Evolutionary conservation across 176 grass and related monocot species (phyloP).

Genomic region (Calamus simplicifolius): DNA sequence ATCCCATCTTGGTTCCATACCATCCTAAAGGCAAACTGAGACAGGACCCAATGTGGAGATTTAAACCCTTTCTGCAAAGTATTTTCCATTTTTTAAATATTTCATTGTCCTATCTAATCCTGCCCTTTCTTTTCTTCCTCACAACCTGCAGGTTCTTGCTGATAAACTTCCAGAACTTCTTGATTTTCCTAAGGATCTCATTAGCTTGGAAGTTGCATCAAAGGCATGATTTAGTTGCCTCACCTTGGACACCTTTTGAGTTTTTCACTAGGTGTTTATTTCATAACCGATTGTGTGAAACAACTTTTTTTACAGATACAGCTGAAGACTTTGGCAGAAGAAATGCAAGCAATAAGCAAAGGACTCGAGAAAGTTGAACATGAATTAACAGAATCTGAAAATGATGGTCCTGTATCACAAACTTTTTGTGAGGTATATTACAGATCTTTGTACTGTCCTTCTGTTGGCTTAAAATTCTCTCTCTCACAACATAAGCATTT

Average conservation of each 20-base stretch:
- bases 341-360: slow-evolving; percentile 99
- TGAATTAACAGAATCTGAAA: slow-evolving; percentile 90
- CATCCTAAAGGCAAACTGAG: no score
- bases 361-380: slow-evolving; percentile 98
- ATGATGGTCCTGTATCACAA: slow-evolving; percentile 87
- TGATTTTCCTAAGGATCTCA: slow-evolving; percentile 83
- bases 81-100: background rate
- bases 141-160: slow-evolving; percentile 55
- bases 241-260: slow-evolving; percentile 7
- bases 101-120: background rate
- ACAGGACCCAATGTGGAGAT: no score
- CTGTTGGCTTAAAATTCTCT: no score
- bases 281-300: background rate
- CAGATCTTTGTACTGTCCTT: no score
- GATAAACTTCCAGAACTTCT: slow-evolving; percentile 97
- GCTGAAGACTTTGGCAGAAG: slow-evolving; percentile 89
- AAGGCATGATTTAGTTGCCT: slow-evolving; percentile 41
- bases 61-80: no score
- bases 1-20: no score
- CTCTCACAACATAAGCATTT: no score
- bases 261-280: slow-evolving; percentile 2
- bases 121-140: background rate
- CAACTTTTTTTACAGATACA: slow-evolving; percentile 65
- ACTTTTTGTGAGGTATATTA: slow-evolving; percentile 52
- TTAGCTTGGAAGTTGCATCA: slow-evolving; percentile 74